Evolutionary conservation across 768 basidiomycete genomes (phyloP).

Genomic region (Russula abietina): DNA sequence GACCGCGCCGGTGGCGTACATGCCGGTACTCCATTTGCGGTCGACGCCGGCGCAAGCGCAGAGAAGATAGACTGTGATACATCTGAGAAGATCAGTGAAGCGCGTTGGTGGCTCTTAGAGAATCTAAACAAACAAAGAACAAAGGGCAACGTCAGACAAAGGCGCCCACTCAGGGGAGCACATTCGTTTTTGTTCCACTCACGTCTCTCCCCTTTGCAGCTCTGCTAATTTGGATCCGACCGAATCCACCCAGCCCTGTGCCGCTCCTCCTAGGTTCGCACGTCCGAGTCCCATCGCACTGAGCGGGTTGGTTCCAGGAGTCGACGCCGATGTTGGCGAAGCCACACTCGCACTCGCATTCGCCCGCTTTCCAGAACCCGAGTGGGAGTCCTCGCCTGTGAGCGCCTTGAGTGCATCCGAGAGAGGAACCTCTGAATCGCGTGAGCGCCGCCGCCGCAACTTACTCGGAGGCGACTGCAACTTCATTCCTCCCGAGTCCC

Average conservation of each 20-base stretch:
- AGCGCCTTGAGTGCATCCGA: conserved; percentile 29
- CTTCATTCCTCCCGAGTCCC: conserved; percentile 43
- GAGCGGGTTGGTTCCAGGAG: conserved; percentile 38
- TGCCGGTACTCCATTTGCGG: conserved; percentile 22
- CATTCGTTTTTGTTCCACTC: conserved; percentile 30
- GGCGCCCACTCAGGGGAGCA: not conserved
- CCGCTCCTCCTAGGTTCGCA: conserved; percentile 29
- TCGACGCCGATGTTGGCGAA: conserved; percentile 37
- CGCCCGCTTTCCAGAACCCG: conserved; percentile 19
- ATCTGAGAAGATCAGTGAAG: conserved; percentile 58
- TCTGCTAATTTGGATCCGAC: conserved; percentile 51
- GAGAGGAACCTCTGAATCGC: conserved; percentile 23
- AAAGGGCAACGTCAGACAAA: not conserved
- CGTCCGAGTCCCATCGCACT: conserved; percentile 26
- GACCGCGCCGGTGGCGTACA: conserved; percentile 6
- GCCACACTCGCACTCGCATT: conserved; percentile 26
- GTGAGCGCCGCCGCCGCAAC: conserved; percentile 29
- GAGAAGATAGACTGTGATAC: conserved; percentile 50
- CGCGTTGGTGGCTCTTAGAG: conserved; percentile 61
- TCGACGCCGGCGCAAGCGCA: conserved; percentile 29
- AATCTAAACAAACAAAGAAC: conserved; percentile 39
- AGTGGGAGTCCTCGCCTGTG: conserved; percentile 8
- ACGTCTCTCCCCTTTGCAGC: conserved; percentile 50
- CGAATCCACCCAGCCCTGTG: conserved; percentile 39
- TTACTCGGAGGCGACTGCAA: not conserved